phyloP scores from a whole-genome alignment of 495 filamentous ascomycete genomes.

The Extremus antarcticus region DNA sequence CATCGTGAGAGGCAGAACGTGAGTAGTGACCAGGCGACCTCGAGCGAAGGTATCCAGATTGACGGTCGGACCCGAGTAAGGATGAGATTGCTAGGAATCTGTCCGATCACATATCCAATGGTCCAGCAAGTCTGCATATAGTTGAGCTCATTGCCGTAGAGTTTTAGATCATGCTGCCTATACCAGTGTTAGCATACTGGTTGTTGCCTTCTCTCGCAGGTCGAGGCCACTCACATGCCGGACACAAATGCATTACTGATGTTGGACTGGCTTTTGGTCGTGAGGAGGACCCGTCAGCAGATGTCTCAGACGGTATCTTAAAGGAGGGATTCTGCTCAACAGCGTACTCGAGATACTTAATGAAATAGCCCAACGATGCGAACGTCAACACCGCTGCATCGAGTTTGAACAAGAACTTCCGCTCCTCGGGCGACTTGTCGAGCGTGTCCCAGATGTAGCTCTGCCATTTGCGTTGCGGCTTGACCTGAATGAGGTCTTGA shows the following conservation, averaged over 20 bases:
- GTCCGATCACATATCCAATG: constrained; percentile 51
- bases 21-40: constrained; percentile 23
- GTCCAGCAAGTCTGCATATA: constrained; percentile 43
- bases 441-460: constrained; percentile 50
- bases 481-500: constrained; percentile 19
- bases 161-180: constrained; percentile 22
- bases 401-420: constrained; percentile 49
- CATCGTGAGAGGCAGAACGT: constrained; percentile 4
- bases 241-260: constrained; percentile 46
- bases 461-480: constrained; percentile 31
- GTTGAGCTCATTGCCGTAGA: constrained; percentile 22
- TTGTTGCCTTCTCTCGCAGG: no score
- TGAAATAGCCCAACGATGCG: constrained; percentile 46
- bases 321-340: no score
- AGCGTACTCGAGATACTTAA: constrained; percentile 51
- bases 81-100: constrained; percentile 51
- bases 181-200: no score
- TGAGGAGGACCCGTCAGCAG: no score
- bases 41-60: constrained; percentile 47
- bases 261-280: constrained; percentile 45
- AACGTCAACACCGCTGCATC: constrained; percentile 47
- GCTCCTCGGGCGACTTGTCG: constrained; percentile 50
- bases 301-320: no score
- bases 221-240: constrained; percentile 33
- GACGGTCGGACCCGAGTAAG: constrained; percentile 44